These are phyloP conservation scores for Scheffersomyces cryptocercus DNA, from an alignment of 1,139 yeast species.

Conservation along the genomic window DNA sequence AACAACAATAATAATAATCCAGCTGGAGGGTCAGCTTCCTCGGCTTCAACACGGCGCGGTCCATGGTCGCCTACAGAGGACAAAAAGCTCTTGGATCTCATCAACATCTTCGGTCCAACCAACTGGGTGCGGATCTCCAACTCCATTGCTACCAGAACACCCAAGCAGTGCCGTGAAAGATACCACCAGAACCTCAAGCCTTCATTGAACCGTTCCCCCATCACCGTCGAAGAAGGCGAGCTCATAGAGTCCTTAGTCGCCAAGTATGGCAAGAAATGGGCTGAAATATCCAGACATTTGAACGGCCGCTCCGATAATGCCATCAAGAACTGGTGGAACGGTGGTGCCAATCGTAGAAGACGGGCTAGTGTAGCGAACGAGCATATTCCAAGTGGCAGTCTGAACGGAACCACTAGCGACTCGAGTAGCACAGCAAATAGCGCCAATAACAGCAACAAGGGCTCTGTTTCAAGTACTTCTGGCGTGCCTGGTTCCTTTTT, in stretches of 20 bases:
- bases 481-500: neutral
- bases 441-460: neutral
- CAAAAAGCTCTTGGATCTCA: constrained; percentile 66
- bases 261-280: constrained; percentile 89
- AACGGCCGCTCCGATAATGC: constrained; percentile 90
- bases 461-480: neutral
- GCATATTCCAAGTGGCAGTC: neutral
- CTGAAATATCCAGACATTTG: constrained; percentile 85
- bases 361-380: constrained; percentile 36
- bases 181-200: constrained; percentile 93
- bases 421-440: neutral
- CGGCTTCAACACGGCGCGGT: constrained; percentile 51
- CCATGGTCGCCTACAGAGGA: constrained; percentile 94
- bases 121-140: constrained; percentile 90
- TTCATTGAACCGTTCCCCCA: constrained; percentile 76
- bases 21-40: neutral
- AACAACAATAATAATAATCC: constrained; percentile 1
- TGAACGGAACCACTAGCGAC: neutral
- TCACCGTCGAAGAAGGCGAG: constrained; percentile 81
- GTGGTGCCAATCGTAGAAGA: constrained; percentile 80
- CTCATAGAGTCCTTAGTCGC: constrained; percentile 77
- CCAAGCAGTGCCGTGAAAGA: constrained; percentile 90
- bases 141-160: constrained; percentile 73
- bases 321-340: constrained; percentile 96
- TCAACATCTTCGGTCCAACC: constrained; percentile 75